Conservation (phyloP, 805 yeast genomes). For the Schwanniomyces pseudopolymorphus region DNA sequence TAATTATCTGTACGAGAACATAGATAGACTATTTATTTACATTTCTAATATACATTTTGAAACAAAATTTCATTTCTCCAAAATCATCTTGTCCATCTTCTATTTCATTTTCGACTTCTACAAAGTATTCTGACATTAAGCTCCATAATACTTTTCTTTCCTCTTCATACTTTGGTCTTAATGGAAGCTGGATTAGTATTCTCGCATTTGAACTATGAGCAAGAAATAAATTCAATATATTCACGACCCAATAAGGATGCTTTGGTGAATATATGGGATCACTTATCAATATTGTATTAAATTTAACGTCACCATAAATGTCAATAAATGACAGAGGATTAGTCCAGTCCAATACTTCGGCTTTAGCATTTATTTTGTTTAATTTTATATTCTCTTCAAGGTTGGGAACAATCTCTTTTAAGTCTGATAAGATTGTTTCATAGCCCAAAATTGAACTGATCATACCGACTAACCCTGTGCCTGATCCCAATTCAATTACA, state of each 20-base stretch:
- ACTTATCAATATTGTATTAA: constrained; percentile 66
- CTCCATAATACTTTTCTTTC: constrained; percentile 65
- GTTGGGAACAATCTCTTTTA: constrained; percentile 75
- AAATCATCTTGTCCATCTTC: constrained; percentile 84
- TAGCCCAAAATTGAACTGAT: constrained; percentile 56
- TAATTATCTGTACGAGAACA: constrained; percentile 7
- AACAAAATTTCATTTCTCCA: constrained; percentile 65
- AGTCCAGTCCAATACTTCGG: constrained; percentile 76
- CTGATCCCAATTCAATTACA: constrained; percentile 84
- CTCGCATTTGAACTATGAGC: constrained; percentile 26
- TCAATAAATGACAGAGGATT: constrained; percentile 44
- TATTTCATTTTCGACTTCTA: constrained; percentile 33
- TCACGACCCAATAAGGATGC: constrained; percentile 74
- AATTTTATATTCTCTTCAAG: constrained; percentile 53
- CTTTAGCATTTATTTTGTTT: constrained; percentile 43
- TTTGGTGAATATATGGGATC: constrained; percentile 86
- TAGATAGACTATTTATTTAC: background rate
- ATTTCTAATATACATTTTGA: constrained; percentile 31
- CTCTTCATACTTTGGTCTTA: constrained; percentile 61
- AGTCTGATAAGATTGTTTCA: constrained; percentile 63
- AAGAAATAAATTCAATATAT: constrained; percentile 55
- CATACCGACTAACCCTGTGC: constrained; percentile 91
- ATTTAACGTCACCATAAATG: constrained; percentile 32
- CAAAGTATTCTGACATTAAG: constrained; percentile 41
- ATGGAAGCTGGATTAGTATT: constrained; percentile 74